Base-by-base conservation (phyloP, 2,329 filamentous ascomycete genomes). In the Ophiocordyceps unilateralis region DNA sequence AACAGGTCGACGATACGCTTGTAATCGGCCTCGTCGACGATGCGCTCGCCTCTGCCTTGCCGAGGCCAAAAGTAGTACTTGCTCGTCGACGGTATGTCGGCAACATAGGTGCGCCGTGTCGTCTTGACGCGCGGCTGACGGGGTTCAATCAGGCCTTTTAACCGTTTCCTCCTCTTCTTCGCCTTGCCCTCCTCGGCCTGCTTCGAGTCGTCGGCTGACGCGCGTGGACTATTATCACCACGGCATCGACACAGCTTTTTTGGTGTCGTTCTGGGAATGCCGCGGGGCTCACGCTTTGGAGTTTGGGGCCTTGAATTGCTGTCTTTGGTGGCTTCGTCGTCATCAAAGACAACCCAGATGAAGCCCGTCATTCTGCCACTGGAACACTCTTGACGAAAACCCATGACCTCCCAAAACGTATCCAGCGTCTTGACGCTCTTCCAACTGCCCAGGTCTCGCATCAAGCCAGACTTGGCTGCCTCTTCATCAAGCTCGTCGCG, bases 391-490 rank as follows among this genome's bases (percentile, higher is more conserved):
- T 96, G 91, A 44, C 91, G 72, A 56, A 84, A 96, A 0, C 88
- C 81, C 89, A 98, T 96, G 72, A 93, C 83, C 48, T 98, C 91
- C 91, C 91, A 98, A 55, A 98, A 98, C 51, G 88, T 79, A n/a
- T 88, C 83, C 36, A 98, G 65, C 0, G 78, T 83, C 56, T 73
- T 80, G 21, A 95, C 78, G 46, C 82, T 87, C 56, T 78, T 83
- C 91, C 91, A 98, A 44, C 75, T 70, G 0, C 83, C 83, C 3
- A 66, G 63, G 22, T 66, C 69, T 49, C 74, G 72, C 49, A 72
- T 63, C 43, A 64, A 64, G 5, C 63, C 63, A 2, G 72, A 67
- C 24, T 75, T 74, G 1, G 74, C 70, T 0, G 83, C 70, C 55
- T 93, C 86, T 26, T 89, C 83, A 53, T 98, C 89, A 4, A 98